Evolutionary conservation across 2,329 filamentous ascomycete genomes (phyloP).

Genomic region (Aureobasidium namibiae): DNA sequence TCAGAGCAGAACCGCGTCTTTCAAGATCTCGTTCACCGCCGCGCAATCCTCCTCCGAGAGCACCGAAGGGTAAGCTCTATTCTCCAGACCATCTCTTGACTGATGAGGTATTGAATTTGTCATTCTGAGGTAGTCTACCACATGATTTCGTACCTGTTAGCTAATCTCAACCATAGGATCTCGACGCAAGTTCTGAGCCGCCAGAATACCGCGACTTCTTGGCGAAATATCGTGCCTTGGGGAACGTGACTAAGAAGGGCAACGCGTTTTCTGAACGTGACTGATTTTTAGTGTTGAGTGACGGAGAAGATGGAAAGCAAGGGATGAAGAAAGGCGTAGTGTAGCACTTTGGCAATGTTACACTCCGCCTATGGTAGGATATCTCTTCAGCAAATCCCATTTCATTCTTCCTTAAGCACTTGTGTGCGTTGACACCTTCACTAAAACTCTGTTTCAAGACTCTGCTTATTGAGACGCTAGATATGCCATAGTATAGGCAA

Average conservation of each 20-base stretch:
- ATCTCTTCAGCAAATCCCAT: no score
- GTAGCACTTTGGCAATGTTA: no score
- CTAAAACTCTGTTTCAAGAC: no score
- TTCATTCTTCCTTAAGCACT: no score
- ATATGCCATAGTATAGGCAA: no score
- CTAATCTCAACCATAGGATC: neutral
- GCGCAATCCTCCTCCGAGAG: neutral
- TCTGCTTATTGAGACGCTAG: no score
- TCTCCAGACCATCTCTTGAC: neutral
- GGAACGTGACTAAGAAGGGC: neutral
- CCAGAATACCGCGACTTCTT: neutral
- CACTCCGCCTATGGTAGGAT: no score
- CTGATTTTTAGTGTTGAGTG: neutral
- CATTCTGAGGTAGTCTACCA: neutral
- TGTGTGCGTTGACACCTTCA: no score
- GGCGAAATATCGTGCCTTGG: neutral
- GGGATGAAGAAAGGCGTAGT: no score
- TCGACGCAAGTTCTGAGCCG: neutral
- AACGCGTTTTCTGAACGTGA: neutral
- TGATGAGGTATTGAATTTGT: neutral
- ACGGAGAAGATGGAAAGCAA: neutral
- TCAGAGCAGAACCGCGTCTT: neutral
- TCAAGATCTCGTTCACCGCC: neutral
- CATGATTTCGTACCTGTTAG: neutral
- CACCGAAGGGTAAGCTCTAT: constrained; percentile 3